These are phyloP conservation scores for Stachybotrys chlorohalonatus DNA, from an alignment of 2,329 filamentous ascomycete species.

Conservation along the genomic window DNA sequence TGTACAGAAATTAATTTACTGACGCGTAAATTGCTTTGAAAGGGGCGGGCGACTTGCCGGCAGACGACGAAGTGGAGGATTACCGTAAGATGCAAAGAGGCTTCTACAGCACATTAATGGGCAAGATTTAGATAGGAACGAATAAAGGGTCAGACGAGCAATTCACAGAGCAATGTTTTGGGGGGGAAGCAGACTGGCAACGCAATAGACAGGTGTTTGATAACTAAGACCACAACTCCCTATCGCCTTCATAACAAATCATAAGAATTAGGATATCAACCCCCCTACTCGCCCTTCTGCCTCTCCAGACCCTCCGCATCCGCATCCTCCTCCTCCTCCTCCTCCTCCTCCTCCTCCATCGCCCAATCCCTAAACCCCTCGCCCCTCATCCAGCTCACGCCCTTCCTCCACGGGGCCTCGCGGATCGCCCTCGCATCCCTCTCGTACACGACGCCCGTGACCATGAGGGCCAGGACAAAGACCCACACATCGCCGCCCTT, in stretches of 20 bases:
- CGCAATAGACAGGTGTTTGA: not conserved
- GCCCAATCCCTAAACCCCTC: slow-evolving; percentile 67
- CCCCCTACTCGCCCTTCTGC: not conserved
- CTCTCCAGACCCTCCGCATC: slow-evolving; percentile 6
- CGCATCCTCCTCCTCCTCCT: slow-evolving; percentile 19
- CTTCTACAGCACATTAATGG: too few relatives aligned
- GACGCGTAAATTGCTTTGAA: too few relatives aligned
- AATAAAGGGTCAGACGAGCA: too few relatives aligned
- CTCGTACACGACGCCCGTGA: slow-evolving; percentile 73
- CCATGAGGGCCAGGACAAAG: slow-evolving; percentile 69
- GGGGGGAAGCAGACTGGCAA: too few relatives aligned
- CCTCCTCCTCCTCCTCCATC: slow-evolving; percentile 36
- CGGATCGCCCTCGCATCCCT: slow-evolving; percentile 57
- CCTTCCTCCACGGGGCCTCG: slow-evolving; percentile 60
- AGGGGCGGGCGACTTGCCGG: too few relatives aligned
- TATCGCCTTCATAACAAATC: not conserved
- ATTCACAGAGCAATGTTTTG: too few relatives aligned
- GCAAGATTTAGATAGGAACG: too few relatives aligned
- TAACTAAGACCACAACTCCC: not conserved
- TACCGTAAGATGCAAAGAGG: too few relatives aligned
- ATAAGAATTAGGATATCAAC: not conserved
- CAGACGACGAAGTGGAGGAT: too few relatives aligned
- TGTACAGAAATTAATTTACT: too few relatives aligned
- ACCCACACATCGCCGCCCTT: slow-evolving; percentile 76
- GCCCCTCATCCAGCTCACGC: slow-evolving; percentile 63